Percentiles rank a stretch among this genome's conserved stretches.
These are phyloP conservation scores for Ammopiptanthus mongolicus DNA, from an alignment of 306 rosid genomes.

Conservation along the genomic window DNA sequence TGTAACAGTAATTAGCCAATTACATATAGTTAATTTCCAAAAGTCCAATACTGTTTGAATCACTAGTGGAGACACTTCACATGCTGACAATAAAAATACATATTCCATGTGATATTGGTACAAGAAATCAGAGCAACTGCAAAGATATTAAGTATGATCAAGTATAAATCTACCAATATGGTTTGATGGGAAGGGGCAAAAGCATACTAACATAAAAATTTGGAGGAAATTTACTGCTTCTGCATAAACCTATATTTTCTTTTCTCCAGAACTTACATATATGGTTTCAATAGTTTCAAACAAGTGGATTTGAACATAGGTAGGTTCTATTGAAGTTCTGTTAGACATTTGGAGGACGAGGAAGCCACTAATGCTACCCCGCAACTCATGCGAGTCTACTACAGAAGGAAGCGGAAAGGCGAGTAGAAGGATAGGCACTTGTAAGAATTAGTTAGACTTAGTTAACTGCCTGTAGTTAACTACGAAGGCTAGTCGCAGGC, in stretches of 20 bases:
- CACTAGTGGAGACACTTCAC: not conserved
- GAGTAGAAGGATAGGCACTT: too few species aligned
- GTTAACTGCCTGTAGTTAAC: too few species aligned
- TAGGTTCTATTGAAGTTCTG: not conserved
- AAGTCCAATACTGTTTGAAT: not conserved
- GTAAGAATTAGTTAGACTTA: too few species aligned
- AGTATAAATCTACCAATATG: not conserved
- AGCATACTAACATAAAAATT: not conserved
- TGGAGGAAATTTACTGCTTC: not conserved
- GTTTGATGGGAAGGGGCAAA: not conserved
- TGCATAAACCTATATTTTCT: not conserved
- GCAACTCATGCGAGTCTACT: too few species aligned
- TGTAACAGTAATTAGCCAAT: not conserved
- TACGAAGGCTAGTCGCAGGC: too few species aligned
- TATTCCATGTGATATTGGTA: not conserved
- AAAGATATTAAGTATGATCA: not conserved
- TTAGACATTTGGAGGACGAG: too few species aligned
- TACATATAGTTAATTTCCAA: not conserved
- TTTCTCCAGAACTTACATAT: not conserved
- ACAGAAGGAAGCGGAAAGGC: too few species aligned
- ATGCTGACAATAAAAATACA: too few species aligned
- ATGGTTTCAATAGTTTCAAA: not conserved
- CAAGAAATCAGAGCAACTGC: not conserved
- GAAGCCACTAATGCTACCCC: too few species aligned
- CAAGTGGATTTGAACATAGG: not conserved